These are phyloP conservation scores for Mortierella sp. DNA, from an alignment of 371 early-diverging fungal genomes.

Conservation along the genomic window DNA sequence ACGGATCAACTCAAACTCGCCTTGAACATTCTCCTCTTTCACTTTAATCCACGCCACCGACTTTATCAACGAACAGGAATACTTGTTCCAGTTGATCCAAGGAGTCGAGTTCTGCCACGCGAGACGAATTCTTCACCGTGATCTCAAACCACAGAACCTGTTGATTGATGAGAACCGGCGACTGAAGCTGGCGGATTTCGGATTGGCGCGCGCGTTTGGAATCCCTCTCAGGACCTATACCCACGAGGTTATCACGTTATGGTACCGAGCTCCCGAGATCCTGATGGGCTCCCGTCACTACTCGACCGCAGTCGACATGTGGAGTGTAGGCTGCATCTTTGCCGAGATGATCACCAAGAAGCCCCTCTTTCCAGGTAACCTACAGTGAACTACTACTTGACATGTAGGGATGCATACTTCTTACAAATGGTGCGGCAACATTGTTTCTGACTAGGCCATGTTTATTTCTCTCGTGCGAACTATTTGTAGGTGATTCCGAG, in stretches of 20 bases:
- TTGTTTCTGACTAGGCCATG: too few relatives aligned
- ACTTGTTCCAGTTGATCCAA: conserved; percentile 87
- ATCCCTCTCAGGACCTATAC: conserved; percentile 94
- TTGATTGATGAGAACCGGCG: conserved; percentile 91
- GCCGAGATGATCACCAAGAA: conserved; percentile 91
- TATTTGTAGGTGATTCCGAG: conserved; percentile 93
- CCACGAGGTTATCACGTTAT: conserved; percentile 97
- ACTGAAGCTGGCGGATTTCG: conserved; percentile 97
- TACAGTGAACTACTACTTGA: too few relatives aligned
- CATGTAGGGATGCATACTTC: too few relatives aligned
- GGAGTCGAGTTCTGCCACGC: conserved; percentile 92
- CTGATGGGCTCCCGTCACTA: conserved; percentile 93
- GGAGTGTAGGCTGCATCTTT: conserved; percentile 98
- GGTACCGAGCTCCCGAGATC: conserved; percentile 99
- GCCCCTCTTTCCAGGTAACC: conserved; percentile 91
- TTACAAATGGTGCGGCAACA: too few relatives aligned
- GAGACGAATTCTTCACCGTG: conserved; percentile 93
- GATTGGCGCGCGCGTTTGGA: conserved; percentile 93
- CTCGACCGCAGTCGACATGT: conserved; percentile 95
- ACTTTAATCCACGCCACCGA: too few relatives aligned
- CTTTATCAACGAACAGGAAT: conserved; percentile 93
- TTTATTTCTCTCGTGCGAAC: too few relatives aligned
- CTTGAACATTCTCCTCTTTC: not conserved
- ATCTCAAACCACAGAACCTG: conserved; percentile 94
- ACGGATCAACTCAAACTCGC: not conserved